Percentiles rank a stretch among this genome's conserved stretches.
Conservation (phyloP, 202 grass and related monocot genomes). For the Cymbopogon flexuosus region DNA sequence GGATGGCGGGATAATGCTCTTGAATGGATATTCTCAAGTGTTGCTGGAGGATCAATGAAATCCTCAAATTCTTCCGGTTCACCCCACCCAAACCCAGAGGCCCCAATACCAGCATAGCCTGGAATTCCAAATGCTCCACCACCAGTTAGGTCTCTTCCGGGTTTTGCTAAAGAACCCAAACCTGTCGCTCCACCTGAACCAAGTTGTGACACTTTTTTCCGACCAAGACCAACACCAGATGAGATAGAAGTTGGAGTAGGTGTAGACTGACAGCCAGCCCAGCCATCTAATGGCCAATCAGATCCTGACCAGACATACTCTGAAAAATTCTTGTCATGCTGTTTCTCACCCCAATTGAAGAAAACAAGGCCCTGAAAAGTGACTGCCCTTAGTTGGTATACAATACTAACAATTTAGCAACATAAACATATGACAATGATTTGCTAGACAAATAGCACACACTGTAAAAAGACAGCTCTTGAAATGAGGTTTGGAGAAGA, state of each 20-base stretch:
- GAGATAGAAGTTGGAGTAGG: conserved; percentile 68
- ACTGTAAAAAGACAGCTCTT: conserved; percentile 5
- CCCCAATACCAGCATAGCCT: conserved; percentile 94
- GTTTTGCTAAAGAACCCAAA: conserved; percentile 60
- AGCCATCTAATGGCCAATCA: conserved; percentile 88
- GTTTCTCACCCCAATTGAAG: conserved; percentile 62
- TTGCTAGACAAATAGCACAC: conserved; percentile 16
- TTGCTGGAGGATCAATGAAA: conserved; percentile 71
- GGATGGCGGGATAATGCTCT: conserved; percentile 69
- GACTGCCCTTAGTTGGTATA: conserved; percentile 13
- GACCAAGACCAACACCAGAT: conserved; percentile 53
- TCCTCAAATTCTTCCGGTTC: conserved; percentile 79
- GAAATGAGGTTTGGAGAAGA: background rate
- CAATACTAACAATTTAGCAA: background rate
- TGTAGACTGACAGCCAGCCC: conserved; percentile 80
- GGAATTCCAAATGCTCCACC: conserved; percentile 96
- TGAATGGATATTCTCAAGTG: conserved; percentile 75
- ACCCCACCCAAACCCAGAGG: conserved; percentile 79
- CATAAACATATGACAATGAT: conserved; percentile 19
- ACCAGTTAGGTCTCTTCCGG: conserved; percentile 79
- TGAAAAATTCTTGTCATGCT: conserved; percentile 35
- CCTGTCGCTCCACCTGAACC: conserved; percentile 53
- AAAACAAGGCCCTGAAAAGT: conserved; percentile 83
- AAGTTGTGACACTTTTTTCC: conserved; percentile 57
- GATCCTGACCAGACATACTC: conserved; percentile 86